Base-by-base conservation (phyloP, 208 protist species). In the Wallacemonas collosoma region DNA sequence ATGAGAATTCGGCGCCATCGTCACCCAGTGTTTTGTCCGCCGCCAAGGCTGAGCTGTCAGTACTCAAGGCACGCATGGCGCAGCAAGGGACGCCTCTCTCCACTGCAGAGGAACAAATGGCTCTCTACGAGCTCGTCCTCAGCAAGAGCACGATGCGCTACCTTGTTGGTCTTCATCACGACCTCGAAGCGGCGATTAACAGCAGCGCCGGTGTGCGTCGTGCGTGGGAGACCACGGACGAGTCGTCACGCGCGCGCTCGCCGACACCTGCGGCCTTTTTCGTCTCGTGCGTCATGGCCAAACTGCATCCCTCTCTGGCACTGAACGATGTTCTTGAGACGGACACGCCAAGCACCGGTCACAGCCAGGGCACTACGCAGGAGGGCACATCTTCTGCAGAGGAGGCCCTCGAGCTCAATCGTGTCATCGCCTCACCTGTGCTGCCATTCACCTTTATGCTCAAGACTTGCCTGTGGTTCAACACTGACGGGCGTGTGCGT, bases 371-470 rank as follows among this genome's bases (percentile, higher is more conserved):
- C 26, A 26, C 26, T 1, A 26, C 26, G 26, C 26, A 26, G 26
- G 26, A 26, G 26, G 26, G 0, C 26, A 26, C 26, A 26, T 26
- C 26, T 26, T 26, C 26, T 26, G 26, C 26, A 0, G 79, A 83
- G n/a, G 77, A 82, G 50, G 69, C 77, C 44, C 68, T 83, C 1
- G 74, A 85, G n/a, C 53, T 71, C 5, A 75, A 75, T 4, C 62
- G 77, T 36, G 57, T 40, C 0, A 56, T 89, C 1, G 80, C 80
- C 39, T 72, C 26, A 5, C 92, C 92, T 1, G 92, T 97, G 38
- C 43, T 97, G 2, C 92, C 92, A 8, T 97, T 93, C 73, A 95
- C 92, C 35, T 97, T 95, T 77, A 95, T 97, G 89, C 78, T 97
- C 1, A 97, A 97, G 70, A 86, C 83, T 73, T 97, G 90, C 58